Evolutionary conservation across 2,329 filamentous ascomycete species (phyloP), one percentile per base, ranked within the genome.

Genomic region (Botrytis porri): DNA sequence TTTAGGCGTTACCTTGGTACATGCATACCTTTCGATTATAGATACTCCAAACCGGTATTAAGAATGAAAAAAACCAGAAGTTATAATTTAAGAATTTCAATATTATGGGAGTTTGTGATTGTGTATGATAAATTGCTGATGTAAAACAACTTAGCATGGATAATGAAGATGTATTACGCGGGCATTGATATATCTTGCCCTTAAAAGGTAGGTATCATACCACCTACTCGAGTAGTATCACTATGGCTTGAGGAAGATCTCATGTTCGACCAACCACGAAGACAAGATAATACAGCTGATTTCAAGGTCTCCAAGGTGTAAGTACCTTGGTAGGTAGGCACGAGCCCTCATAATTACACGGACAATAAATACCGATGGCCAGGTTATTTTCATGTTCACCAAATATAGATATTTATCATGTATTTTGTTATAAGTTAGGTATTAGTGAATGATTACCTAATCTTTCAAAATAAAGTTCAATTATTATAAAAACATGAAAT

Each of bases 401-500:
- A 57, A 29, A 57, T 57, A 57, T 57, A 57, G n/a, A 57, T 16
- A n/a, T n/a, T n/a, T n/a, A n/a, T n/a, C n/a, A n/a, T n/a, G n/a
- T n/a, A n/a, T n/a, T n/a, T n/a, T n/a, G n/a, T n/a, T n/a, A n/a
- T n/a, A n/a, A n/a, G n/a, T n/a, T n/a, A n/a, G n/a, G n/a, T n/a
- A n/a, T n/a, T n/a, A n/a, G n/a, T n/a, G 6, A 29, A 29, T 57
- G 51, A 57, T 57, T 57, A 57, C 51, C 51, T 57, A 67, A 39
- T 10, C 4, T 67, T 41, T 5, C 35, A 32, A 54, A 16, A 29
- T 54, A 18, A 25, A 67, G 35, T 48, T 18, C 45, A 32, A 51
- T 66, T 66, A 66, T 39, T 66, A 66, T 67, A 66, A 67, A 39
- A 54, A 54, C 14, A 67, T 39, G 45, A 67, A 54, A 41, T 67